phyloP scores from a whole-genome alignment of 495 filamentous ascomycete species.

The Penicillium paradoxum region DNA sequence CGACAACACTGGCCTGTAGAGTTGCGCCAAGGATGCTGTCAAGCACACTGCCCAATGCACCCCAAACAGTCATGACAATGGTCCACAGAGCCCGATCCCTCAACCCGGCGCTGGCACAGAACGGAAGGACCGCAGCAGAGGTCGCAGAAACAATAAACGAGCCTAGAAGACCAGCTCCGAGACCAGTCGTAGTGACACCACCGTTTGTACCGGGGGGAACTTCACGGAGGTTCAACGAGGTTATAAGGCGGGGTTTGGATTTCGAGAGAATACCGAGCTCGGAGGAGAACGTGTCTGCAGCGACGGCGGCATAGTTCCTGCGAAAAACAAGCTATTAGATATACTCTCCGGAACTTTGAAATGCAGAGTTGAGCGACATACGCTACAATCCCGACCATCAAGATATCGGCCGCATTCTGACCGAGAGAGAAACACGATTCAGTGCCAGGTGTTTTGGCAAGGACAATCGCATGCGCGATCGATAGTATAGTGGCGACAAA shows the following conservation, averaged over 20 bases:
- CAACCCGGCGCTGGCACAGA: conserved; percentile 53
- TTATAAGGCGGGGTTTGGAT: conserved; percentile 76
- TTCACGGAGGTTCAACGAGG: conserved; percentile 63
- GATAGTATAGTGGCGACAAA: conserved; percentile 68
- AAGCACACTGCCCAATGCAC: conserved; percentile 70
- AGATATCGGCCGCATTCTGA: conserved; percentile 37
- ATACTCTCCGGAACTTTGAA: neutral
- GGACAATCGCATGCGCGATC: conserved; percentile 63
- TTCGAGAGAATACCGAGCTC: conserved; percentile 89
- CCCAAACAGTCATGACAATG: conserved; percentile 61
- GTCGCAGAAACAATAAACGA: conserved; percentile 65
- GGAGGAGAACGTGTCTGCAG: conserved; percentile 91
- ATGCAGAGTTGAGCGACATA: conserved; percentile 23
- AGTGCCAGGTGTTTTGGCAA: conserved; percentile 27
- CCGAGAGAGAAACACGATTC: conserved; percentile 36
- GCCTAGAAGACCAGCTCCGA: conserved; percentile 69
- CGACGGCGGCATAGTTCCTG: conserved; percentile 81
- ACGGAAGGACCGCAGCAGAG: conserved; percentile 61
- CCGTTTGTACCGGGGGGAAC: conserved; percentile 93
- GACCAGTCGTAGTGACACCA: conserved; percentile 70
- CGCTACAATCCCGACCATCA: conserved; percentile 55
- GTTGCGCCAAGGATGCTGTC: conserved; percentile 84
- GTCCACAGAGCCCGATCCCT: conserved; percentile 52
- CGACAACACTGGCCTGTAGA: conserved; percentile 82
- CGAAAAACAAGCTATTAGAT: neutral